phyloP scores from a whole-genome alignment of 306 rosid species.

The Sechiopsis laciniata region DNA sequence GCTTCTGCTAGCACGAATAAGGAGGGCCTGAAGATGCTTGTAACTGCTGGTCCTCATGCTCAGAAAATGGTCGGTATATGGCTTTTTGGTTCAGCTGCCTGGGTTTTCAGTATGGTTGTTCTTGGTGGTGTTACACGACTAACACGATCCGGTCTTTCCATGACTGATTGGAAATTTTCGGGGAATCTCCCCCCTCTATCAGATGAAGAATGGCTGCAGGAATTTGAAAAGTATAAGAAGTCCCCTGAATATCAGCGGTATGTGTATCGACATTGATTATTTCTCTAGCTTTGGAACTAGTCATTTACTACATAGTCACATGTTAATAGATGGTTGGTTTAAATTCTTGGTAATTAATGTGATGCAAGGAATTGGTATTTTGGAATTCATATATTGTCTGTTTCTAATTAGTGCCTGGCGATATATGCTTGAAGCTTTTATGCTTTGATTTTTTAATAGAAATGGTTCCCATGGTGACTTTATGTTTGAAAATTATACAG shows the following conservation, averaged over 20 bases:
- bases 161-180: constrained; percentile 88
- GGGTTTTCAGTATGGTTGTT: constrained; percentile 91
- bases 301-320: neutral
- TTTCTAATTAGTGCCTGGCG: neutral
- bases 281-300: neutral
- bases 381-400: neutral
- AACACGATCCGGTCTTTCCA: constrained; percentile 88
- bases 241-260: constrained; percentile 86
- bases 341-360: constrained; percentile 1
- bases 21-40: constrained; percentile 62
- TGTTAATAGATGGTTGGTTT: neutral
- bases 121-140: constrained; percentile 85
- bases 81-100: constrained; percentile 84
- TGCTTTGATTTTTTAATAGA: constrained; percentile 5
- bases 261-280: constrained; percentile 13
- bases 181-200: constrained; percentile 69
- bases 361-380: neutral
- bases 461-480: constrained; percentile 6
- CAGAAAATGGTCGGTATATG: constrained; percentile 72
- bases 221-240: constrained; percentile 73
- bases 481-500: constrained; percentile 26
- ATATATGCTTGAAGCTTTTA: neutral
- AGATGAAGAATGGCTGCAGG: constrained; percentile 60
- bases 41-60: constrained; percentile 61
- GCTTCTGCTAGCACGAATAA: constrained; percentile 35